A percentile compares a stretch with the other conserved stretches of the same genome.
Evolutionary conservation across 2,329 filamentous ascomycete genomes (phyloP).

Genomic region (Paracoccidioides lutzii): DNA sequence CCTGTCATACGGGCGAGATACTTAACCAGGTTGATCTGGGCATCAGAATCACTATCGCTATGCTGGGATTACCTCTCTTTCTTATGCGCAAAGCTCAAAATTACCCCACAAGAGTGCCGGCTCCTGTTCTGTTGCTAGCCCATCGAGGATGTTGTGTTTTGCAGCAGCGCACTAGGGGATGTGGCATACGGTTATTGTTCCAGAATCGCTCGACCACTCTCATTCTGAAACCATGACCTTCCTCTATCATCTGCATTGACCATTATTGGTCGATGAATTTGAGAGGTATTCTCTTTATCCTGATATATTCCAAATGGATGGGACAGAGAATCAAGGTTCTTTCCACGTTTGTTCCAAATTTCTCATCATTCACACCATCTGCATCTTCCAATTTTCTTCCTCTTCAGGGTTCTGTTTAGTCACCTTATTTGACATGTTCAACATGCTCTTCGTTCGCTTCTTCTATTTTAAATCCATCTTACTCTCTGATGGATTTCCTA

Average conservation of each 20-base stretch:
- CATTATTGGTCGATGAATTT: neutral
- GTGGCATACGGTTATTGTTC: constrained; percentile 3
- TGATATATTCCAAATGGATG: neutral
- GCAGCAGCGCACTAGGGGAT: neutral
- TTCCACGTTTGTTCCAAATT: neutral
- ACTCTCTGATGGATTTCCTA: neutral
- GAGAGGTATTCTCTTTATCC: neutral
- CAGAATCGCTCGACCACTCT: constrained; percentile 12
- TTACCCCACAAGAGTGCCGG: neutral
- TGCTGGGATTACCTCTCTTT: neutral
- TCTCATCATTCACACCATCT: neutral
- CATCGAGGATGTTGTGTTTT: neutral
- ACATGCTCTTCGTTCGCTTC: neutral
- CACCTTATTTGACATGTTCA: neutral
- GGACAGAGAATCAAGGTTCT: neutral
- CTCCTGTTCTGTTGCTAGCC: neutral
- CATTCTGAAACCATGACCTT: constrained; percentile 13
- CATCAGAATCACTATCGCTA: neutral
- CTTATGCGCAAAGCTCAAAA: neutral
- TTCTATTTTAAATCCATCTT: neutral
- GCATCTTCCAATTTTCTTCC: neutral
- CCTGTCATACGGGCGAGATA: too few relatives aligned
- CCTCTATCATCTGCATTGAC: neutral
- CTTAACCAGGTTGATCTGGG: neutral
- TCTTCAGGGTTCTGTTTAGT: neutral